A percentile compares a stretch with the other conserved stretches of the same genome.
These are phyloP conservation scores for Coemansia sp. DNA, from an alignment of 192 early-diverging fungal genomes.

Conservation along the genomic window DNA sequence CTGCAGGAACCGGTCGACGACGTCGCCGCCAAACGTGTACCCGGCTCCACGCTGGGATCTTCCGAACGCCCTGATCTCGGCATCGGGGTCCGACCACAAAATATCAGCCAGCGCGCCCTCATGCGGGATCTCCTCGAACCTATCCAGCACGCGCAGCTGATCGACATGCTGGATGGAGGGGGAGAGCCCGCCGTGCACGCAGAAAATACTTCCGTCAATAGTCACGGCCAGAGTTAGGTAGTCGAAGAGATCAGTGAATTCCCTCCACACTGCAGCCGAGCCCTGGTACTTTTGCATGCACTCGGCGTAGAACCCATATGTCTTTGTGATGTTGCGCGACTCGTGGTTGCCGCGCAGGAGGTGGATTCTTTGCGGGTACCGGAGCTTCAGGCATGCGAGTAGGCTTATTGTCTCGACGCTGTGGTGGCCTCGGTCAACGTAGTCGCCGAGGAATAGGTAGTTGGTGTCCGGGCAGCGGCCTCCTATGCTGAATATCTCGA, in stretches of 20 bases:
- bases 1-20: slow-evolving; percentile 95
- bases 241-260: slow-evolving; percentile 94
- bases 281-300: slow-evolving; percentile 85
- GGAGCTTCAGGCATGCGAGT: slow-evolving; percentile 82
- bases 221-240: slow-evolving; percentile 85
- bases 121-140: slow-evolving; percentile 51
- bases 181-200: slow-evolving; percentile 87
- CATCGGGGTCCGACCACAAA: slow-evolving; percentile 52
- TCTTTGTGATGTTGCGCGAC: slow-evolving; percentile 87
- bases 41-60: slow-evolving; percentile 79
- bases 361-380: slow-evolving; percentile 86
- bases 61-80: slow-evolving; percentile 27
- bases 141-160: slow-evolving; percentile 34
- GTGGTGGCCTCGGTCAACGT: slow-evolving; percentile 99
- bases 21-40: slow-evolving; percentile 94
- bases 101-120: slow-evolving; percentile 50
- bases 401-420: slow-evolving; percentile 94
- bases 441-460: slow-evolving; percentile 99
- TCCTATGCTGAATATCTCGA: slow-evolving; percentile 94
- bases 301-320: slow-evolving; percentile 94
- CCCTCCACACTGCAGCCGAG: slow-evolving; percentile 80
- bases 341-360: slow-evolving; percentile 96
- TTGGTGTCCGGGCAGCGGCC: slow-evolving; percentile 89
- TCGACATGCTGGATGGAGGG: slow-evolving; percentile 40
- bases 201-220: slow-evolving; percentile 89